Conservation (phyloP, 208 protist genomes). For the Porcisia deanei region DNA sequence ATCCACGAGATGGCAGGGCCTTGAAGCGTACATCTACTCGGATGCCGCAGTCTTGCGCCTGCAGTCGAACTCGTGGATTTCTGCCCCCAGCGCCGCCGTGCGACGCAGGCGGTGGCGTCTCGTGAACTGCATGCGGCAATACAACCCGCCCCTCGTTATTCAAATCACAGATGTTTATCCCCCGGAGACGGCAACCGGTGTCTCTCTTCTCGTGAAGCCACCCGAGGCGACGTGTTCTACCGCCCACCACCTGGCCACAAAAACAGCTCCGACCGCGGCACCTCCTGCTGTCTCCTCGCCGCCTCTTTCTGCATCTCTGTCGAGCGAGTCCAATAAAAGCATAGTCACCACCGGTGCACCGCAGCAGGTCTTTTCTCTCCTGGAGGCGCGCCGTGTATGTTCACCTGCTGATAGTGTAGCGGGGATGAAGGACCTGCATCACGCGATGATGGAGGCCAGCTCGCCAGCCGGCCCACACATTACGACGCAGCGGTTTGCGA, state of each 20-base stretch:
- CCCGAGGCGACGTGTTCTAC: background rate
- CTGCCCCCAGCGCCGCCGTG: background rate
- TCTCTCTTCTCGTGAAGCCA: background rate
- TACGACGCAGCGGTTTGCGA: background rate
- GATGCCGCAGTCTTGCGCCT: constrained; percentile 5
- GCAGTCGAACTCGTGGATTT: background rate
- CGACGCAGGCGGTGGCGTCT: constrained; percentile 1
- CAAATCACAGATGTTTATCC: background rate
- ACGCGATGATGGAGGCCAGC: background rate
- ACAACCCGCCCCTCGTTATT: background rate
- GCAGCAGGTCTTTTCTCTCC: background rate
- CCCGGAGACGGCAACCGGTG: background rate
- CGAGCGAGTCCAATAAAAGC: background rate
- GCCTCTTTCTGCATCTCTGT: background rate
- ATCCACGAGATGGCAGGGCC: background rate
- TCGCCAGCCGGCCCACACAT: background rate
- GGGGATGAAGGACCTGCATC: background rate
- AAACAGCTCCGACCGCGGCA: background rate
- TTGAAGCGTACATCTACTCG: constrained; percentile 17
- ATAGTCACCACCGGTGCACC: background rate
- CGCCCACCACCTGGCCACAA: background rate
- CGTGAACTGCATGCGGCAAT: constrained; percentile 8
- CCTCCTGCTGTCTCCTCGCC: background rate
- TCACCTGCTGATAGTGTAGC: no score
- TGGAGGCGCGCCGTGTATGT: background rate